Evolutionary conservation across 1,284 basidiomycete genomes (phyloP), one percentile per base, ranked within the genome.

Genomic region (Trichosporon asahii): DNA sequence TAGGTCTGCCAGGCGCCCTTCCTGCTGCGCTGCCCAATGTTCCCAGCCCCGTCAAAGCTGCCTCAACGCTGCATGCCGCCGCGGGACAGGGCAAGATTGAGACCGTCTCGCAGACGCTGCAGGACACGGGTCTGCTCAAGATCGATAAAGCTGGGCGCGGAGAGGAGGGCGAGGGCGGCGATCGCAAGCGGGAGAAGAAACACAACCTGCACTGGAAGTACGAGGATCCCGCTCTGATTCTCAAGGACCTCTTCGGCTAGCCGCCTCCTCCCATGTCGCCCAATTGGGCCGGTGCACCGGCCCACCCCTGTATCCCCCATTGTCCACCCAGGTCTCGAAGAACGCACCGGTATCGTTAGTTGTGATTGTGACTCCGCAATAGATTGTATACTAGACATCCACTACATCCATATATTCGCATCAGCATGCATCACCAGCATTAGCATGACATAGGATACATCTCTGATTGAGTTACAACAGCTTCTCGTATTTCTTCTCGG

Each of bases 181-280:
- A 74, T 27, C 79, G 77, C 68, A 81, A 82, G 72, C 63, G 68
- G 14, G 78, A 77, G 31, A 80, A 77, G 70, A 82, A 80, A 67
- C 81, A 82, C 73, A 81, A 76, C 66, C 68, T 79, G 44, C 82
- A 84, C 75, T 84, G 83, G 83, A 81, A 80, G 69, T 84, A 84
- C 73, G 82, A 83, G 66, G 83, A 84, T 77, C 83, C 83, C 40
- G 82, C 82, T 18, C 64, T 82, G 3, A 79, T 83, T 49, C 74
- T 84, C 55, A 79, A 77, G 66, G 82, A 83, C 67, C 69, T 84
- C 7, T 70, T 84, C 35, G 83, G 83, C 2, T 84, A 65, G 49
- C 11, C 64, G 7, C 33, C 40, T 12, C 11, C 18, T 14, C 15
- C 44, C 31, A 33, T 9, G 6, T 3, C n/a, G n/a, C n/a, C n/a